These are phyloP conservation scores for Cytospora leucostoma DNA, from an alignment of 2,329 filamentous ascomycete genomes.

Conservation along the genomic window DNA sequence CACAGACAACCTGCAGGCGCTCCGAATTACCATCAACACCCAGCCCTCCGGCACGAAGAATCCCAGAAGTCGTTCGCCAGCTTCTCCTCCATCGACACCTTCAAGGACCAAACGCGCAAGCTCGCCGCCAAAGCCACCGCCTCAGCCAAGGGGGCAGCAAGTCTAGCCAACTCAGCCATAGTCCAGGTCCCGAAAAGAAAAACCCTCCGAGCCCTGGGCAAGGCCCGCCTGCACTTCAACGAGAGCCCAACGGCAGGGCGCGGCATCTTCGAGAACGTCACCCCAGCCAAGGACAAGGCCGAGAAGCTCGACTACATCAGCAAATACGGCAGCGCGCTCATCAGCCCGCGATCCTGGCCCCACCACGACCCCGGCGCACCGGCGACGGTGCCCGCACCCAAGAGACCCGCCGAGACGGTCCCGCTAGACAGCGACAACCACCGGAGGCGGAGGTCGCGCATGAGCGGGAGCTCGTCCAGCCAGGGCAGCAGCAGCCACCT, in stretches of 20 bases:
- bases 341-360: conserved; percentile 22
- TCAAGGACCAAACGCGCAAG: conserved; percentile 14
- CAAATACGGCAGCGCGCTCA: background rate
- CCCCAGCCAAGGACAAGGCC: background rate
- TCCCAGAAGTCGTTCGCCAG: conserved; percentile 25
- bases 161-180: conserved; percentile 20
- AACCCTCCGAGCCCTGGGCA: conserved; percentile 18
- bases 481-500: conserved; percentile 8
- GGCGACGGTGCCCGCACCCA: background rate
- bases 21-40: conserved; percentile 9
- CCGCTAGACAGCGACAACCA: conserved; percentile 22
- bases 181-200: conserved; percentile 19
- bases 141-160: conserved; percentile 21
- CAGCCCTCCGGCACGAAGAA: conserved; percentile 19
- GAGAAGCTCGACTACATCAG: background rate
- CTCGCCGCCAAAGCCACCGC: conserved; percentile 24
- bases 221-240: conserved; percentile 17
- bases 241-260: conserved; percentile 13
- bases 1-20: background rate
- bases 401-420: background rate
- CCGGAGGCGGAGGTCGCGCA: conserved; percentile 10
- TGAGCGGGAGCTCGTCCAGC: conserved; percentile 15
- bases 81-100: conserved; percentile 24
- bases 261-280: conserved; percentile 17
- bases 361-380: conserved; percentile 8